Base-by-base conservation (phyloP, 2,329 filamentous ascomycete genomes). In the Trichoderma afroharzianum region DNA sequence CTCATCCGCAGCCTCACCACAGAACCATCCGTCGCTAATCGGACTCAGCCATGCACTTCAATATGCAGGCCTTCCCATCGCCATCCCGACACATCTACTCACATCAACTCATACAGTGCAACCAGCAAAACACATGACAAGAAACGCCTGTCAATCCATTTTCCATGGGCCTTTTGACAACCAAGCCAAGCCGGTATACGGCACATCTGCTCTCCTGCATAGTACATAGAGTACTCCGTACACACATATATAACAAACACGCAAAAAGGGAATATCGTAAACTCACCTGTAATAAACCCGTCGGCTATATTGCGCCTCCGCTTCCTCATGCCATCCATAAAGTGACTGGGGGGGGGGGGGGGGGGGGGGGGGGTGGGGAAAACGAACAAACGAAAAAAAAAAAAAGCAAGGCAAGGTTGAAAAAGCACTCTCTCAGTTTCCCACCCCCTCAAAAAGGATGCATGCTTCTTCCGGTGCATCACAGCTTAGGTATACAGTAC, bases 401-500 rank as follows among this genome's bases (percentile, higher is more conserved):
- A 39, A 66, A 55, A 36, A 32, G 15, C 11, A 57, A 26, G 8
- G 47, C 11, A 57, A 26, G 8, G 47, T 15, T 15, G 43, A 43
- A 62, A 43, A 28, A 30, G 9, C 24, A 57, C 15, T 4, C 50
- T 21, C 3, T 58, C 24, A 18, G 33, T 21, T 39, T 58, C 30
- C 50, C 32, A 30, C 63, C 9, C 18, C 32, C 47, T 12, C 21
- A 47, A 47, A 47, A 57, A 30, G 24, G 47, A 53, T 24, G 43
- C n/a, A 64, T 32, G 18, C 26, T 36, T 43, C 50, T 67, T 30
- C 63, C 33, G 21, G 24, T 33, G 33, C 32, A 67, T 39, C 32
- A 32, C 63, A 67, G 30, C 57, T 21, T 14, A 59, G 57, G 57
- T 68, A 68, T 61, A 61, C 55, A 68, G 39, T 59, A 61, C 9